Conservation (phyloP, 495 filamentous ascomycete species). For the Diplogelasinospora grovesii region DNA sequence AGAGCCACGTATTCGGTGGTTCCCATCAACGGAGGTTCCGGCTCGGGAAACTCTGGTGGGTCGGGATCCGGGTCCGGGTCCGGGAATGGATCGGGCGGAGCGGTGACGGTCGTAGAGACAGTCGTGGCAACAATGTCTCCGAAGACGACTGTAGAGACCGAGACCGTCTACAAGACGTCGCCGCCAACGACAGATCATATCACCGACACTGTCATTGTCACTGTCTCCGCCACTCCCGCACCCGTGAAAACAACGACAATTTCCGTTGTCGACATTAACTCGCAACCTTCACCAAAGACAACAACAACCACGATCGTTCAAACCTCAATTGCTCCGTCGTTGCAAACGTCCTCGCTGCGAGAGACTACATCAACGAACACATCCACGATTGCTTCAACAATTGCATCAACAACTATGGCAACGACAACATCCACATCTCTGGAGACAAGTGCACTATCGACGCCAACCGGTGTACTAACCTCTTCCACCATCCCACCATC, state of each 20-base stretch:
- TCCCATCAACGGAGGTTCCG: constrained; percentile 21
- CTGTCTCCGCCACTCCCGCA: too few relatives aligned
- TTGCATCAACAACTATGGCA: constrained; percentile 3
- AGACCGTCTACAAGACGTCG: constrained; percentile 8
- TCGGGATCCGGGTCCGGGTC: constrained; percentile 13
- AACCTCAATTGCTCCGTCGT: too few relatives aligned
- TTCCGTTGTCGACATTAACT: constrained; percentile 11
- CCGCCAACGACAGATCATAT: constrained; percentile 7
- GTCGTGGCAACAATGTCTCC: constrained; percentile 12
- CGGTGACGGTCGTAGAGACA: constrained; percentile 15
- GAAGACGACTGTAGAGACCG: constrained; percentile 10
- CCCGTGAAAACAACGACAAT: constrained; percentile 4
- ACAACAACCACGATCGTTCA: constrained; percentile 11
- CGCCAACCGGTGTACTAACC: constrained; percentile 1
- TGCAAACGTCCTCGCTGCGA: constrained; percentile 3
- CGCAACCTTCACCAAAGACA: too few relatives aligned
- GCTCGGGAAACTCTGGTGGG: constrained; percentile 2
- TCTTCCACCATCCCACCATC: neutral
- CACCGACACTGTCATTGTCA: constrained; percentile 14
- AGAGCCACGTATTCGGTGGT: constrained; percentile 26
- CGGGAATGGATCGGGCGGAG: neutral
- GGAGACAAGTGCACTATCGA: neutral
- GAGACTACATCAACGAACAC: neutral
- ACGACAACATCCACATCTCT: constrained; percentile 1
- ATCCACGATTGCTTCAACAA: neutral